Percentiles rank a stretch among this genome's conserved stretches.
Conservation (phyloP, 192 early-diverging fungal species). For the Podila minutissima region DNA sequence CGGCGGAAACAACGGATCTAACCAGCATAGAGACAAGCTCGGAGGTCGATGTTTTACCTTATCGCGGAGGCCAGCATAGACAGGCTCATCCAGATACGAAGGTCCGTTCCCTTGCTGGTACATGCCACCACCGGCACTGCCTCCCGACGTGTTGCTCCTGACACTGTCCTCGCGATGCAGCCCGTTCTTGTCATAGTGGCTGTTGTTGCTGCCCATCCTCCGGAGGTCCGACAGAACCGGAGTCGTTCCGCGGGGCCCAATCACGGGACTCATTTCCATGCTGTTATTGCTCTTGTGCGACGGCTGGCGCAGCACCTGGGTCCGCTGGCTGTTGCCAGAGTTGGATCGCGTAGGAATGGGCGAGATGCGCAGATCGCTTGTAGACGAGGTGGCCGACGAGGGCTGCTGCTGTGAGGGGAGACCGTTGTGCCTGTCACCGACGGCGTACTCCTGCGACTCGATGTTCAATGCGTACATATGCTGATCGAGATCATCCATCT, state of each 20-base stretch:
- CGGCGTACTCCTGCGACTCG: slow-evolving; percentile 25
- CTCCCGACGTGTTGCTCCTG: slow-evolving; percentile 30
- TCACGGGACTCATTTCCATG: background rate
- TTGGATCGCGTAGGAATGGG: slow-evolving; percentile 30
- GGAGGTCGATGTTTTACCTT: slow-evolving; percentile 13
- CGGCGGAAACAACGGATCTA: background rate
- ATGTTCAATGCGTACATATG: slow-evolving; percentile 44
- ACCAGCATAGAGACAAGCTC: background rate
- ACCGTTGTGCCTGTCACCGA: background rate
- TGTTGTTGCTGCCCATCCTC: slow-evolving; percentile 15
- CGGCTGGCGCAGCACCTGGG: slow-evolving; percentile 8
- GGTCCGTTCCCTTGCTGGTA: slow-evolving; percentile 35
- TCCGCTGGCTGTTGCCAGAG: slow-evolving; percentile 20
- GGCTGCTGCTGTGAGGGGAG: background rate
- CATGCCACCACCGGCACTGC: slow-evolving; percentile 15
- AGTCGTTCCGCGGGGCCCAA: background rate
- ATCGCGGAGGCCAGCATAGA: slow-evolving; percentile 42
- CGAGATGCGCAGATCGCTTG: slow-evolving; percentile 16
- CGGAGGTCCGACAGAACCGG: slow-evolving; percentile 14
- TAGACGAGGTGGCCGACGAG: background rate
- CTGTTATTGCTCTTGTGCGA: background rate
- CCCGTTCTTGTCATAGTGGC: slow-evolving; percentile 5
- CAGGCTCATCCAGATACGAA: slow-evolving; percentile 35
- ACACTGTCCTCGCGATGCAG: slow-evolving; percentile 36
- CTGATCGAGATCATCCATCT: slow-evolving; percentile 36